Percentiles rank a stretch among this genome's conserved stretches.
These are phyloP conservation scores for Xerocomus potaroensis DNA, from an alignment of 768 basidiomycete species.

Conservation along the genomic window DNA sequence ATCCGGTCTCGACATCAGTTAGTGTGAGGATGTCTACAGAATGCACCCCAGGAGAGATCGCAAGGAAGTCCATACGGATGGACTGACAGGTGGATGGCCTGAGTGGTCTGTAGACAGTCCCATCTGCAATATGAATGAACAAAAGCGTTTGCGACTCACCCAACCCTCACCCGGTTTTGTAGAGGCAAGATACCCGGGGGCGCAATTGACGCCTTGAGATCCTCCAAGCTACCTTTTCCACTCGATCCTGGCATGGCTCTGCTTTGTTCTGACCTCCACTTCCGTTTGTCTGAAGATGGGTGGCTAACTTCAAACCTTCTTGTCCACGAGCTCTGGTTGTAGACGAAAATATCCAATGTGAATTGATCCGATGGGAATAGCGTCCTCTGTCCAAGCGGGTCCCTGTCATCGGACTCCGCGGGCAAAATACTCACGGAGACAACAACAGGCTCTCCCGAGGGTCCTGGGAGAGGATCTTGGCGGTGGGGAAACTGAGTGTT, in stretches of 20 bases:
- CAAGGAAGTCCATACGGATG: constrained; percentile 81
- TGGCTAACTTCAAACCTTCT: constrained; percentile 74
- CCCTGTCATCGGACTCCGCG: constrained; percentile 14
- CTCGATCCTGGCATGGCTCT: constrained; percentile 13
- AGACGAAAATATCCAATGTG: constrained; percentile 83
- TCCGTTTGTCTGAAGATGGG: constrained; percentile 49
- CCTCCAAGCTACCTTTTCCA: constrained; percentile 20
- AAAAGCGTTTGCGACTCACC: constrained; percentile 45
- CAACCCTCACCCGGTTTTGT: constrained; percentile 74
- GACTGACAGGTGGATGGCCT: constrained; percentile 81
- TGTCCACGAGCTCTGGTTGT: constrained; percentile 73
- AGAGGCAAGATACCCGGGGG: constrained; percentile 66
- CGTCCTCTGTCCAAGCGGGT: constrained; percentile 32
- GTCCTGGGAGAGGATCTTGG: constrained; percentile 7
- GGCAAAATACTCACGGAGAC: constrained; percentile 60
- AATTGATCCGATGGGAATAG: constrained; percentile 75
- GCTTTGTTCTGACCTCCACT: constrained; percentile 33
- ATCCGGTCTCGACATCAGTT: constrained; percentile 71
- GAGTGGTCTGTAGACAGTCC: constrained; percentile 53
- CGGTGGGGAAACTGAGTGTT: constrained; percentile 37
- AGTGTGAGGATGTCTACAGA: constrained; percentile 66
- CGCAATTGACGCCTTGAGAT: constrained; percentile 28
- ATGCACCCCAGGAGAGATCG: constrained; percentile 76
- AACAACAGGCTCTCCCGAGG: constrained; percentile 54
- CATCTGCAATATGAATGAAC: background rate